Percentiles rank a stretch among this genome's conserved stretches.
These are phyloP conservation scores for Mixia osmundae DNA, from an alignment of 1,284 basidiomycete genomes.

Conservation along the genomic window DNA sequence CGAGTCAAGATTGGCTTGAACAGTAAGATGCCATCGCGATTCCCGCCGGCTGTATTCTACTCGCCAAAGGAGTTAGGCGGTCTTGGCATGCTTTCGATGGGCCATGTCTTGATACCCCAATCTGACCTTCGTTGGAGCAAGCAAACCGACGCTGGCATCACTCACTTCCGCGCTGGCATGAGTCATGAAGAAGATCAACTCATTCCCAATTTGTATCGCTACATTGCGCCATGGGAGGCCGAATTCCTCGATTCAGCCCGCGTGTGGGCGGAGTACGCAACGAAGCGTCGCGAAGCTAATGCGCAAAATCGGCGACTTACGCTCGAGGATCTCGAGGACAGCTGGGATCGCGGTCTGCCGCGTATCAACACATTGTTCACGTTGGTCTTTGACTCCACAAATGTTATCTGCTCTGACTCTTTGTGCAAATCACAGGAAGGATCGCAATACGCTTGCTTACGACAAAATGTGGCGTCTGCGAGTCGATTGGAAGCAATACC, in stretches of 20 bases:
- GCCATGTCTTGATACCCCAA: conserved; percentile 91
- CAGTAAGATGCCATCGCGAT: conserved; percentile 75
- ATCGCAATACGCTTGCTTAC: conserved; percentile 36
- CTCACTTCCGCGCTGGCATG: conserved; percentile 59
- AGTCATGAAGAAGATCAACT: conserved; percentile 37
- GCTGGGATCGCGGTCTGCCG: conserved; percentile 73
- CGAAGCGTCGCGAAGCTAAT: conserved; percentile 97
- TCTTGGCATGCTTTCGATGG: conserved; percentile 98
- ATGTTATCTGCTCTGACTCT: background rate
- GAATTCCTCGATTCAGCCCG: conserved; percentile 95
- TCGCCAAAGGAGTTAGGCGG: conserved; percentile 70
- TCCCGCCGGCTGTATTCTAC: conserved; percentile 82
- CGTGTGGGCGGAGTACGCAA: conserved; percentile 98
- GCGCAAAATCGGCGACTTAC: conserved; percentile 66
- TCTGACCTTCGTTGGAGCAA: conserved; percentile 94
- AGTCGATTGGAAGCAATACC: conserved; percentile 94
- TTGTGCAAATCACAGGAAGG: conserved; percentile 1
- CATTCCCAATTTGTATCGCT: conserved; percentile 93
- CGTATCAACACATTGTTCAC: conserved; percentile 95
- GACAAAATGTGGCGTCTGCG: conserved; percentile 56
- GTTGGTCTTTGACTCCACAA: conserved; percentile 47
- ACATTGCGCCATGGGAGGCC: conserved; percentile 95
- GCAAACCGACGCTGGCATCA: conserved; percentile 70
- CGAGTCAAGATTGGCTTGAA: conserved; percentile 78
- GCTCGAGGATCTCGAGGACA: conserved; percentile 21